Evolutionary conservation across 139 green algal species (phyloP), one percentile per base, ranked within the genome.

Genomic region (Coelastrella sp.): DNA sequence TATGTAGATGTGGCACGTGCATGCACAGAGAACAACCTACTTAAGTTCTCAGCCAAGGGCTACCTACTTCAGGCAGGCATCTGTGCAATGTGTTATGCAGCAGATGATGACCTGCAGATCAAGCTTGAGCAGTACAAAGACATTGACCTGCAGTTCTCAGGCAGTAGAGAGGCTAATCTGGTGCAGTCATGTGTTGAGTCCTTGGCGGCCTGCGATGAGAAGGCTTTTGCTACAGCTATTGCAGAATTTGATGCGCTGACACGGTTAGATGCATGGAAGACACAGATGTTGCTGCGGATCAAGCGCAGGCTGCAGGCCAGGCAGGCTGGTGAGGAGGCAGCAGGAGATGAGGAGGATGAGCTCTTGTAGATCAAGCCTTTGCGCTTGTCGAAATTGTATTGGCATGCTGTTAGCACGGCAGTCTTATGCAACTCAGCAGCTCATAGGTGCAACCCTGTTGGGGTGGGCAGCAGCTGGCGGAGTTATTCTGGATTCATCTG

Each of bases 21-120:
- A 0, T 90, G 89, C 25, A 81, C 97, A 63, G 95, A 98, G 60
- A 99, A 98, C 93, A 98, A 99, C 91, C 93, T 99, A 72, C 93
- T 99, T 32, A 96, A 96, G 87, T 99, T 94, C 92, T 95, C 89
- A 57, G 95, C 93, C 7, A 98, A 98, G 89, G 94, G 94, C 50
- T 96, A 99, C 91, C 91, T 99, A 57, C 91, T 99, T 38, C 93
- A 96, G 74, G 95, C 97, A 0, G 96, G 96, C 63, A 92, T 99
- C 81, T 99, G 97, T 91, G 87, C 86, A 27, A 72, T 99, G 75
- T 90, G 79, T 48, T 93, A 89, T 66, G 63, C 75, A 51, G 74
- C 43, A 21, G 87, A 92, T 53, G 72, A 90, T 17, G 89, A 92
- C 32, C 59, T 92, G 6, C 66, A 73, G 9, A 79, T 60, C 27